These are phyloP conservation scores for Amanita thiersii DNA, from an alignment of 768 basidiomycete species.

Conservation along the genomic window DNA sequence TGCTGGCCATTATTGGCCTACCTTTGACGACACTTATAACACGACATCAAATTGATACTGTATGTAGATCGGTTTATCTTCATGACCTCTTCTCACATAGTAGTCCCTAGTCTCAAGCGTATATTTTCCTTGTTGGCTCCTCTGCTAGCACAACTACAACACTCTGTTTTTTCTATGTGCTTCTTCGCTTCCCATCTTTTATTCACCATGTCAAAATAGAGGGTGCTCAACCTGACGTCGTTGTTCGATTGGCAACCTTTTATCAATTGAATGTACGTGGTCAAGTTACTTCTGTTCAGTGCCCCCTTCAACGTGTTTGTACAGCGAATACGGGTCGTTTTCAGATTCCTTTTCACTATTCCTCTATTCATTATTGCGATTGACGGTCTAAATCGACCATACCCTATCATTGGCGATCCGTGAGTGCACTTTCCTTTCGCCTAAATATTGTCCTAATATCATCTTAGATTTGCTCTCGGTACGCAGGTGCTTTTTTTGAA, in stretches of 20 bases:
- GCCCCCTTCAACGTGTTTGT: no score
- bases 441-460: no score
- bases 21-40: slow-evolving; percentile 59
- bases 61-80: slow-evolving; percentile 18
- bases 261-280: slow-evolving; percentile 77
- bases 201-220: slow-evolving; percentile 62
- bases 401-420: slow-evolving; percentile 44
- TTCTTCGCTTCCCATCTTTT: slow-evolving; percentile 63
- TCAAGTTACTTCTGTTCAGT: no score
- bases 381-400: slow-evolving; percentile 49
- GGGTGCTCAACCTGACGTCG: slow-evolving; percentile 67
- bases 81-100: slow-evolving; percentile 6
- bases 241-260: slow-evolving; percentile 66
- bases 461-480: slow-evolving; percentile 53
- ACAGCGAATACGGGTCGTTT: slow-evolving; percentile 63
- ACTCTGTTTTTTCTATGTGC: slow-evolving; percentile 62
- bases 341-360: slow-evolving; percentile 66
- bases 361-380: slow-evolving; percentile 60
- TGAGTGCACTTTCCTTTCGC: slow-evolving; percentile 27
- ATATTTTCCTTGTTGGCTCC: slow-evolving; percentile 70
- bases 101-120: slow-evolving; percentile 51
- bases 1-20: slow-evolving; percentile 60
- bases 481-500: slow-evolving; percentile 13
- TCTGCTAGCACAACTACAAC: slow-evolving; percentile 61
- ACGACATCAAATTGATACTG: slow-evolving; percentile 49